phyloP scores from a whole-genome alignment of 768 basidiomycete genomes.

The Ramaria sp. region DNA sequence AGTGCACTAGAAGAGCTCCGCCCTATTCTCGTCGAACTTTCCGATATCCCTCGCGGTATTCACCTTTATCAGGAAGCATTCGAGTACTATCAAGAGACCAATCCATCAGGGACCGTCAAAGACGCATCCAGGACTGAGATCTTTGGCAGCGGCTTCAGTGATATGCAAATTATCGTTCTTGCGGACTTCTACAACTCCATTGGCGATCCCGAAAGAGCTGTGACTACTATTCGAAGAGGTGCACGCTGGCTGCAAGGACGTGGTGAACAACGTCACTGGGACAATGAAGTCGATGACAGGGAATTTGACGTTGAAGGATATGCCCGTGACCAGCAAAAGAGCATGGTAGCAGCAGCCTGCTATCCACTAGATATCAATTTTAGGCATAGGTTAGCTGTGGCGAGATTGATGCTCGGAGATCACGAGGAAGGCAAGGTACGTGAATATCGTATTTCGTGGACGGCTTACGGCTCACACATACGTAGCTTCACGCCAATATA shows the following conservation, averaged over 20 bases:
- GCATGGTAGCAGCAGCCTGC: constrained; percentile 44
- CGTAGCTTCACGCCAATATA: constrained; percentile 65
- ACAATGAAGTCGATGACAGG: constrained; percentile 72
- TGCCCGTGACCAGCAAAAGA: constrained; percentile 25
- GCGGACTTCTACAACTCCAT: constrained; percentile 74
- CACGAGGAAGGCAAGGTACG: constrained; percentile 72
- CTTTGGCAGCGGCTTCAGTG: constrained; percentile 33
- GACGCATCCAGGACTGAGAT: constrained; percentile 16
- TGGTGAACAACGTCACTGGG: constrained; percentile 65
- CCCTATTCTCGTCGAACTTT: constrained; percentile 63
- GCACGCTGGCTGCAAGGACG: constrained; percentile 90
- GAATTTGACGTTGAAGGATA: constrained; percentile 55
- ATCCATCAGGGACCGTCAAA: constrained; percentile 35
- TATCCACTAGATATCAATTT: constrained; percentile 66
- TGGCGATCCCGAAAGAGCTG: constrained; percentile 40
- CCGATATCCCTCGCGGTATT: constrained; percentile 55
- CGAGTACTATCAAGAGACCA: constrained; percentile 45
- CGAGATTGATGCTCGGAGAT: constrained; percentile 72
- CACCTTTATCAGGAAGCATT: constrained; percentile 65
- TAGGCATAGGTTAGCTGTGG: constrained; percentile 73
- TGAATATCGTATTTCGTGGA: constrained; percentile 1
- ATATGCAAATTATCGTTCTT: constrained; percentile 70
- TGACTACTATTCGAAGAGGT: constrained; percentile 62
- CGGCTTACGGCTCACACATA: not conserved
- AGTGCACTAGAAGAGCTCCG: constrained; percentile 70